Base-by-base conservation (phyloP, 139 green algal genomes). In the Haematococcus lacustris region DNA sequence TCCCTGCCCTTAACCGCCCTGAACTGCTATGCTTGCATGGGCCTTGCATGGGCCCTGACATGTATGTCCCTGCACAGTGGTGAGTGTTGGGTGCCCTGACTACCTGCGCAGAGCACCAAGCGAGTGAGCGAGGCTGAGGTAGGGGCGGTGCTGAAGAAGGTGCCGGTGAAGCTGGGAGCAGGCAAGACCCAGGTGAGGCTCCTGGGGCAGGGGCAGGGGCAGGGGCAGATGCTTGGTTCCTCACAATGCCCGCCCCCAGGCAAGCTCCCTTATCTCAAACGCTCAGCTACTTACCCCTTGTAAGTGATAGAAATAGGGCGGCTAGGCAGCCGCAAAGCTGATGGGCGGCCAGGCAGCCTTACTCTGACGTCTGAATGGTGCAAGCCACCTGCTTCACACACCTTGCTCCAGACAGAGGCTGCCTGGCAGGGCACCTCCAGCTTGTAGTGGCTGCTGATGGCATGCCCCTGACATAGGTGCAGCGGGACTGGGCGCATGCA, bases 81-180 rank as follows among this genome's bases (percentile, higher is more conserved):
- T n/a, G n/a, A n/a, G n/a, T n/a, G n/a, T n/a, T n/a, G n/a, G n/a
- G n/a, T n/a, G n/a, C n/a, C n/a, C n/a, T n/a, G n/a, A n/a, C n/a
- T n/a, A n/a, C n/a, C n/a, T n/a, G n/a, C n/a, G n/a, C n/a, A n/a
- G n/a, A n/a, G n/a, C n/a, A n/a, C n/a, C n/a, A n/a, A 13, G 47
- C 13, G 47, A 7, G 17, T 85, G 37, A 51, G 76, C 0, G 80
- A 85, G 80, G 3, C 59, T 23, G 80, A 85, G 33, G 66, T 85
- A 26, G 69, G 73, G 73, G 80, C 43, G 1, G 38, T 80, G 32
- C 61, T 85, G 50, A 73, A 74, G 38, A 80, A 82, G 76, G 43
- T 85, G 0, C 80, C 76, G 3, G 71, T 85, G 43, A 80, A 80
- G 69, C 71, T 80, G 30, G 80, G 80, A 1, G 80, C 69, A 1